Percentiles rank a stretch among this genome's conserved stretches.
These are phyloP conservation scores for Moesziomyces parantarcticus DNA, from an alignment of 1,284 basidiomycete species.

Conservation along the genomic window DNA sequence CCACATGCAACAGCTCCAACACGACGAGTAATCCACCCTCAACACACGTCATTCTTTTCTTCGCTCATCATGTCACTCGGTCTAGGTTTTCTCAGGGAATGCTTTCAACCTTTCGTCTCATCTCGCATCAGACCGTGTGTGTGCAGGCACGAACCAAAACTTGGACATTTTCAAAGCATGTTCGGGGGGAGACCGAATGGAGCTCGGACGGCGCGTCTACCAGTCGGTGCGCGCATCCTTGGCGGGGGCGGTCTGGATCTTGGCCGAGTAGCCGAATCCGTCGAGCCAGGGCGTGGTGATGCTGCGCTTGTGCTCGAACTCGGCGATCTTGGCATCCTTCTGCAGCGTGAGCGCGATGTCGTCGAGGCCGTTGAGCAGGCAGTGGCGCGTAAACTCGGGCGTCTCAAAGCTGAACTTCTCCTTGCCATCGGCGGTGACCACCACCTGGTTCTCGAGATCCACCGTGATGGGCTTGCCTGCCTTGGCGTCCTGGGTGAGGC, in stretches of 20 bases:
- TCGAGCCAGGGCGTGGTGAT: constrained; percentile 62
- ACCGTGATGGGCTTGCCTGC: constrained; percentile 60
- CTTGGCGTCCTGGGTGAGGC: constrained; percentile 58
- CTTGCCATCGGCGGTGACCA: constrained; percentile 52
- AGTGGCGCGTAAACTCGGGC: constrained; percentile 59
- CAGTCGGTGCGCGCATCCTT: constrained; percentile 57
- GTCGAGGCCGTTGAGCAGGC: constrained; percentile 63
- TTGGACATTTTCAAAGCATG: too few relatives aligned
- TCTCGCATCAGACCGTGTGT: too few relatives aligned
- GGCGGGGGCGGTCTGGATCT: constrained; percentile 37
- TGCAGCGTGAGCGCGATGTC: constrained; percentile 65
- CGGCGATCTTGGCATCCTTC: constrained; percentile 52
- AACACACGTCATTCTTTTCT: too few relatives aligned
- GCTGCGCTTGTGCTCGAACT: constrained; percentile 52
- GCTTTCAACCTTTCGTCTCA: too few relatives aligned
- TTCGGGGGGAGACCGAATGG: too few relatives aligned
- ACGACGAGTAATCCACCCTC: constrained; percentile 13
- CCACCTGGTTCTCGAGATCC: constrained; percentile 58
- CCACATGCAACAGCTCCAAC: constrained; percentile 57
- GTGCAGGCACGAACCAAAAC: too few relatives aligned
- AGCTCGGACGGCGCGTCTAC: constrained; percentile 27
- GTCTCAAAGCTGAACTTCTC: constrained; percentile 57
- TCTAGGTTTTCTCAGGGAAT: too few relatives aligned
- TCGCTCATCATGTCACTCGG: too few relatives aligned
- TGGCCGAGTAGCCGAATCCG: constrained; percentile 53